Percentiles rank a stretch among this genome's conserved stretches.
Evolutionary conservation across 2,329 filamentous ascomycete species (phyloP).

Genomic region (Pseudogymnoascus sp.): DNA sequence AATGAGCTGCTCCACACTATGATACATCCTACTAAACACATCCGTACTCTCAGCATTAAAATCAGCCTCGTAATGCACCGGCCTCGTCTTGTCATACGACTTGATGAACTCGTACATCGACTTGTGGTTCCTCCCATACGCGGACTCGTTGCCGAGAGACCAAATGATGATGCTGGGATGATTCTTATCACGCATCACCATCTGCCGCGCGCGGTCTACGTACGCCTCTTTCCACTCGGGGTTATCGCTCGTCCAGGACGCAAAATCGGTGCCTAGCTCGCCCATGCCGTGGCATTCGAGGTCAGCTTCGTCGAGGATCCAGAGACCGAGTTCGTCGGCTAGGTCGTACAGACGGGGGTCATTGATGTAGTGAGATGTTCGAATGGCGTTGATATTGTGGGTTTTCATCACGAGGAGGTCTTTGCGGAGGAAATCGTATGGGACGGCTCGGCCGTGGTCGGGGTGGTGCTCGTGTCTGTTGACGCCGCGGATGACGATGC

Average conservation of each 20-base stretch:
- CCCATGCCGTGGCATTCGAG: conserved; percentile 46
- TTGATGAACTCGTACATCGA: conserved; percentile 48
- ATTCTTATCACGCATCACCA: conserved; percentile 47
- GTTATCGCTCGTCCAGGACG: conserved; percentile 41
- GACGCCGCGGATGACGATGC: conserved; percentile 44
- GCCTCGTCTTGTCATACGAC: conserved; percentile 39
- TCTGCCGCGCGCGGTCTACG: conserved; percentile 45
- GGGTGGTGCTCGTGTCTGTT: conserved; percentile 50
- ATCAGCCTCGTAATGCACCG: conserved; percentile 50
- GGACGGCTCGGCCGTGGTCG: conserved; percentile 40
- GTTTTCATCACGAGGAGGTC: conserved; percentile 47
- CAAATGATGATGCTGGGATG: conserved; percentile 48
- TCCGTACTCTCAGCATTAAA: conserved; percentile 41
- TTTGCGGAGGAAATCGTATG: conserved; percentile 39
- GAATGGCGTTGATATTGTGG: conserved; percentile 60
- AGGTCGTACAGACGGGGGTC: conserved; percentile 52
- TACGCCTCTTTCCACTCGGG: conserved; percentile 43
- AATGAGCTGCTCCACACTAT: conserved; percentile 35
- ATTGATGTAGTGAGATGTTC: conserved; percentile 58
- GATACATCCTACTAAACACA: conserved; percentile 49
- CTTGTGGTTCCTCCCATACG: conserved; percentile 46
- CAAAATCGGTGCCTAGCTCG: conserved; percentile 35
- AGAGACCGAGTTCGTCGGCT: conserved; percentile 54
- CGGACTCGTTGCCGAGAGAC: conserved; percentile 50
- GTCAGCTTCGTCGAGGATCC: conserved; percentile 51